Evolutionary conservation across 257 asterid species (phyloP).

Genomic region (Petunia axillaris): DNA sequence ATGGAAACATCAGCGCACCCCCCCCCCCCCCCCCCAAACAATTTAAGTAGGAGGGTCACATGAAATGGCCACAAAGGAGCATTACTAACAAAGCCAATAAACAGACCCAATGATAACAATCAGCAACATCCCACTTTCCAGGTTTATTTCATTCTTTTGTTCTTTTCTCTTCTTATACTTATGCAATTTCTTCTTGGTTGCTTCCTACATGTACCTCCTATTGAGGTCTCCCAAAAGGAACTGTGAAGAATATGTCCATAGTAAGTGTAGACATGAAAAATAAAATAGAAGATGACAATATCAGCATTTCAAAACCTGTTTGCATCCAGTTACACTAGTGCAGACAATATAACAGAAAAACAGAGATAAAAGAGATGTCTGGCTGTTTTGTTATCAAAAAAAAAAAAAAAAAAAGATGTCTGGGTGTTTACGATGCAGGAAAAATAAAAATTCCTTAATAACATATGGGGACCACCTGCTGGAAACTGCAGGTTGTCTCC

Average conservation of each 20-base stretch:
- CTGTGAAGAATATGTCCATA: background rate
- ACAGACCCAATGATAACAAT: background rate
- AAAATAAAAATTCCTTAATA: background rate
- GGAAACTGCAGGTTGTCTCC: conserved; percentile 57
- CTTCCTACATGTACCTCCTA: conserved; percentile 19
- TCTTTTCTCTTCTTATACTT: background rate
- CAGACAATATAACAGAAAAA: too few relatives aligned
- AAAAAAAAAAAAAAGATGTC: background rate
- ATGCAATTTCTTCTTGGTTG: background rate
- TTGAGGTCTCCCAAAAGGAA: conserved; percentile 21
- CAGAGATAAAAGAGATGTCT: background rate
- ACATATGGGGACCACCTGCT: conserved; percentile 50
- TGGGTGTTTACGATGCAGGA: background rate
- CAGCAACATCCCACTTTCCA: background rate
- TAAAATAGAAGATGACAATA: background rate
- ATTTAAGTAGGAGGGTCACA: background rate
- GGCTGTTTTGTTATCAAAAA: background rate
- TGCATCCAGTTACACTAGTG: too few relatives aligned
- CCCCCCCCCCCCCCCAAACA: background rate
- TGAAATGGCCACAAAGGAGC: background rate
- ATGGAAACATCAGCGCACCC: background rate
- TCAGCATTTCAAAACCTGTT: too few relatives aligned
- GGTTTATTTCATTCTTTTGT: conserved; percentile 1
- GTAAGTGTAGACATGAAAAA: conserved; percentile 1
- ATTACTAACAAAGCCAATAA: background rate